Conservation (phyloP, 371 early-diverging fungal genomes). For the Homolaphlyctis polyrhiza region DNA sequence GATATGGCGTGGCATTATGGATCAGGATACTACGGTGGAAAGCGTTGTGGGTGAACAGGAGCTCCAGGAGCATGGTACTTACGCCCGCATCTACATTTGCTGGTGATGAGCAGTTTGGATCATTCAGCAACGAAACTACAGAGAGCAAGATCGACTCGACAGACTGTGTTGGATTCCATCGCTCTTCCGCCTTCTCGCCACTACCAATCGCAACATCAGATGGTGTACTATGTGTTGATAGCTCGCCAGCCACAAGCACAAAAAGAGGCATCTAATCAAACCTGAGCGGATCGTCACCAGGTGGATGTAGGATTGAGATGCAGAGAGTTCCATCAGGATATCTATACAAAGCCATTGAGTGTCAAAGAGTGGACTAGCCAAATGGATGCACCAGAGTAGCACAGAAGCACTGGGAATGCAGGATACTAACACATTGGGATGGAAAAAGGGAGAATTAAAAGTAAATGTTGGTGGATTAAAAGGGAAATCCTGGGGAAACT, state of each 20-base stretch:
- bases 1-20: too few species aligned
- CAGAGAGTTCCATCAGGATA: conserved; percentile 57
- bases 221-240: too few species aligned
- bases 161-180: conserved; percentile 63
- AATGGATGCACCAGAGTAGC: neutral
- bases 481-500: conserved; percentile 61
- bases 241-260: neutral
- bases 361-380: too few species aligned
- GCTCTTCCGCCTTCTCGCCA: conserved; percentile 49
- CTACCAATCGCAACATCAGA: too few species aligned
- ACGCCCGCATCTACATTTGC: conserved; percentile 65
- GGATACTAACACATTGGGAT: conserved; percentile 56
- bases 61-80: too few species aligned
- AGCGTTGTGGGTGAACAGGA: too few species aligned
- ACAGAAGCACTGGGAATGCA: neutral
- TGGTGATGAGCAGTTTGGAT: conserved; percentile 60
- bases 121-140: conserved; percentile 51
- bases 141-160: conserved; percentile 50
- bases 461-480: conserved; percentile 56
- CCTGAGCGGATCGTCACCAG: conserved; percentile 49
- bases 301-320: conserved; percentile 63
- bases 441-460: conserved; percentile 57
- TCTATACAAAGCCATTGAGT: too few species aligned
- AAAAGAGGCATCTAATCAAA: conserved; percentile 6
- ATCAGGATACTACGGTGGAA: neutral